Base-by-base conservation (phyloP, 495 filamentous ascomycete genomes). In the Parmelia sp. region DNA sequence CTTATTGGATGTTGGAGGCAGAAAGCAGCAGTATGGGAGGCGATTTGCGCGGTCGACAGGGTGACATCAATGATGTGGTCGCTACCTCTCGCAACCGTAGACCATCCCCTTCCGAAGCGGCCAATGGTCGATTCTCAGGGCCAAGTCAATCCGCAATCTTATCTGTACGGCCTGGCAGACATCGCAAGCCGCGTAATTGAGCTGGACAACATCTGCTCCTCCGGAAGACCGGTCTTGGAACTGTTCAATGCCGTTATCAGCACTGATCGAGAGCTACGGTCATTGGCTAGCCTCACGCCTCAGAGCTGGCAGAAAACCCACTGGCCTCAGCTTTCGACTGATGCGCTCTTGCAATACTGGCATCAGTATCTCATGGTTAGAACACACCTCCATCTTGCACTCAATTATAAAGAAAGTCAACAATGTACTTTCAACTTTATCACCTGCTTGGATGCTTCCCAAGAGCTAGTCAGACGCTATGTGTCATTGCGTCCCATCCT, bases 31-130 rank as follows among this genome's bases (percentile, higher is more conserved):
- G 62, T 74, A n/a, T 74, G 73, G 73, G 63, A 71, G 2, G 31
- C 69, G 4, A 70, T 74, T 1, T 75, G 72, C 61, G 63, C 65
- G 31, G 63, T 70, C 23, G 74, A 76, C 25, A 63, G 71, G 35
- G 56, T 76, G n/a, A 23, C 65, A 15, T 70, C 68, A 11, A 67
- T 74, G 67, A 66, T 75, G 11, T 59, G 74, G 11, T 73, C 72
- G 21, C 64, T 76, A 21, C 71, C 74, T 14, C 62, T 72, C 1
- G 70, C 67, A 35, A 76, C 72, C 6, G 27, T 60, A 27, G 44
- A 61, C 29, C 68, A 72, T 44, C 64, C 55, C 21, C 64, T 63
- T 8, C 57, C 53, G 15, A 61, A 31, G n/a, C 23, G 58, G 15
- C 17, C 49, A 35, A 33, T 67, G 42, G 27, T 74, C 21, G 27